phyloP scores from a whole-genome alignment of 768 basidiomycete species.

The Auricularia heimuer region DNA sequence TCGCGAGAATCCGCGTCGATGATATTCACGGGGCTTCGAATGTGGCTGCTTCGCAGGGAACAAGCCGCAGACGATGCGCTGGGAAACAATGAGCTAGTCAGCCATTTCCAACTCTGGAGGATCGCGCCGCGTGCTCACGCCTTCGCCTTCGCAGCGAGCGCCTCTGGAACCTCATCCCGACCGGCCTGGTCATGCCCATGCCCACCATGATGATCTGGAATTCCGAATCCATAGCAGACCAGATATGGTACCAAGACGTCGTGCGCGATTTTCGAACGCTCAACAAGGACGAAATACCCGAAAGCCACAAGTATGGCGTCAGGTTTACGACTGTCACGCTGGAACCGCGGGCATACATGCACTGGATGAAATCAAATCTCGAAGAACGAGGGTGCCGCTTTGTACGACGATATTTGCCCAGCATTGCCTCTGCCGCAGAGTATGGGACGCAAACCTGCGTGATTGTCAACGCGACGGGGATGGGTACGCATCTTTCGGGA shows the following conservation, averaged over 20 bases:
- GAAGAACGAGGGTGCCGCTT: constrained; percentile 28
- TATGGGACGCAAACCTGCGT: constrained; percentile 17
- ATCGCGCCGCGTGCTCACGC: too few relatives aligned
- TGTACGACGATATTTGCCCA: constrained; percentile 33
- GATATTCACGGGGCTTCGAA: too few relatives aligned
- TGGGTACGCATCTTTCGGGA: constrained; percentile 28
- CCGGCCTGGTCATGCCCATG: neutral
- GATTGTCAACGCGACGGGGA: constrained; percentile 48
- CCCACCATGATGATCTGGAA: neutral
- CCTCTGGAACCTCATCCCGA: neutral
- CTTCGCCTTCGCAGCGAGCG: neutral
- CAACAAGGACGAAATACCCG: neutral
- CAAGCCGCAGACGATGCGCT: neutral
- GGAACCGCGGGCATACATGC: constrained; percentile 41
- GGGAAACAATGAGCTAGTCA: neutral
- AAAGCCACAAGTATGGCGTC: constrained; percentile 25
- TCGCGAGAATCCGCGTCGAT: too few relatives aligned
- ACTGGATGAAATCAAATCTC: constrained; percentile 30
- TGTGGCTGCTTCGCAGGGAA: neutral
- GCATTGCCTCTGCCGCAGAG: constrained; percentile 38
- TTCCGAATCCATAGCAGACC: neutral
- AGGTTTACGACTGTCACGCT: constrained; percentile 38
- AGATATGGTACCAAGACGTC: neutral
- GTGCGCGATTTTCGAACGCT: neutral
- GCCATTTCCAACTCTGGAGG: neutral